Evolutionary conservation across 2,329 filamentous ascomycete genomes (phyloP), one percentile per base, ranked within the genome.

Genomic region (Paecilomyces fulvus): DNA sequence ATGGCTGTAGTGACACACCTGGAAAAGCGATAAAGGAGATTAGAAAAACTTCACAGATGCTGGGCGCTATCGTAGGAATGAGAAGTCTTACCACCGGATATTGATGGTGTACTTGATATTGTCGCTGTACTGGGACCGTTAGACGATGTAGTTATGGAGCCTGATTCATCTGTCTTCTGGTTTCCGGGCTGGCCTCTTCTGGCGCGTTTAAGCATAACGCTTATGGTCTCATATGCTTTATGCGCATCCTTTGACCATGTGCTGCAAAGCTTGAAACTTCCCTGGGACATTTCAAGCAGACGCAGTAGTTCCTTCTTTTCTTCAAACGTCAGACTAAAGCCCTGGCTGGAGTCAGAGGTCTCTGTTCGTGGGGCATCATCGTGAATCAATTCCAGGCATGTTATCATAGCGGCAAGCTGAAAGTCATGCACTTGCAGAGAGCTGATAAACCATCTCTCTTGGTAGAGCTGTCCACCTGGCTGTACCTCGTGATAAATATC

Each of bases 361-460:
- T 52, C 25, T 14, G 56, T 12, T 12, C 17, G 25, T 7, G 25
- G 30, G 4, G 20, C 30, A 17, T 46, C 43, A 7, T 54, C 53
- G 3, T 52, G 55, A 28, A 55, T 61, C 21, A 71, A 43, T 5
- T 66, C 65, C 21, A 85, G 68, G 59, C 81, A 84, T 2, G 86
- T 61, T 3, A 85, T 74, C 74, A 82, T 81, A 55, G 79, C 78
- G 1, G 82, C 82, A 1, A 86, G 73, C 53, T 86, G 69, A 54
- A 81, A 85, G 63, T 85, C 82, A 59, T 84, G 81, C 55, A 82
- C 75, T 6, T 78, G 75, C 1, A 85, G 68, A 1, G 79, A 80
- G 2, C 76, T 77, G 30, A 83, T 66, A 61, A 84, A 83, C 83
- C 83, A 85, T 12, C 76, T 75, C 28, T 79, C 74, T 50, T 73